phyloP scores from a whole-genome alignment of 352 stramenopile species.

The Phytophthora nicotianae region DNA sequence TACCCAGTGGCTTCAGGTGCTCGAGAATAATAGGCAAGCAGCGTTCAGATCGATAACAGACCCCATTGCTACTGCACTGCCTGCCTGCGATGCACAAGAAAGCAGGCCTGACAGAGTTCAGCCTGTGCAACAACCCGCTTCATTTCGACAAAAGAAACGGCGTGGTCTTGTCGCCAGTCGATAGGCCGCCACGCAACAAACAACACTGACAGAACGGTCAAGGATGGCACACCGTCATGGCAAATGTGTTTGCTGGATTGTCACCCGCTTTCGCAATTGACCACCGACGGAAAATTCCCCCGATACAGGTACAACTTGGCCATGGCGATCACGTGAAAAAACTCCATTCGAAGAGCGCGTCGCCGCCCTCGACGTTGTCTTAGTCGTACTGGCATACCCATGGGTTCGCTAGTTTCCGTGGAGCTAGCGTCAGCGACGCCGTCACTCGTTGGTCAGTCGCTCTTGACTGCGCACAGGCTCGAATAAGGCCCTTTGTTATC shows the following conservation, averaged over 20 bases:
- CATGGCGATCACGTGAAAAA: background rate
- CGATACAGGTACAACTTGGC: slow-evolving; percentile 1
- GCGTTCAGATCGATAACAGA: no score
- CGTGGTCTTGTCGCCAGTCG: background rate
- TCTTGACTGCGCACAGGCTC: slow-evolving; percentile 12
- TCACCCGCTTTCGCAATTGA: slow-evolving; percentile 6
- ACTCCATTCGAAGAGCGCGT: background rate
- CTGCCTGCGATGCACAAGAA: no score
- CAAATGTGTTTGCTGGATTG: slow-evolving; percentile 9
- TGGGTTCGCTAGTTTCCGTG: slow-evolving; percentile 8
- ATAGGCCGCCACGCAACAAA: background rate
- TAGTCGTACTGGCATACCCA: slow-evolving; percentile 16
- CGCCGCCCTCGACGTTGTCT: background rate
- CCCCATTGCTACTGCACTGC: no score
- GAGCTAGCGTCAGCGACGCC: background rate
- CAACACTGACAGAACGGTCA: slow-evolving; percentile 1
- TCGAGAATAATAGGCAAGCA: no score
- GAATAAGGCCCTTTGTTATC: background rate
- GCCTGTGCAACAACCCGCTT: no score
- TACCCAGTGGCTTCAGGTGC: background rate
- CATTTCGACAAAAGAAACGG: background rate
- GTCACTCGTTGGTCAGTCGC: slow-evolving; percentile 13
- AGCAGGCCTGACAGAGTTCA: no score
- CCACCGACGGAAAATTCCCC: slow-evolving; percentile 3
- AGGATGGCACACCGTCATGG: background rate